These are phyloP conservation scores for Fusarium illudens DNA, from an alignment of 2,329 filamentous ascomycete species.

Conservation along the genomic window DNA sequence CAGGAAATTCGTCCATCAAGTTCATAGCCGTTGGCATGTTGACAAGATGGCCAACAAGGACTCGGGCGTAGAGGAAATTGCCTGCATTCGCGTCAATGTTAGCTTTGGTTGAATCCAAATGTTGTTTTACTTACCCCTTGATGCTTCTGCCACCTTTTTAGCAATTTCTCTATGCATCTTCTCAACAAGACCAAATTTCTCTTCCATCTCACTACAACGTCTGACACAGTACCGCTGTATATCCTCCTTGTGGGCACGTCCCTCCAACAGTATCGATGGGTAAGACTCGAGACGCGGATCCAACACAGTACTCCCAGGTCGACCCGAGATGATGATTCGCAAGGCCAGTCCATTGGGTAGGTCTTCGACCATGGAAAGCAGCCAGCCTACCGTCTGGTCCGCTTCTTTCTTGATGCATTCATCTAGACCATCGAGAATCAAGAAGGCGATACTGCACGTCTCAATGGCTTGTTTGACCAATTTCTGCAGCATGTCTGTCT, in stretches of 20 bases:
- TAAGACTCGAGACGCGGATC: background rate
- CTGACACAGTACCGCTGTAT: conserved; percentile 2
- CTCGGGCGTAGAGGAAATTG: conserved; percentile 22
- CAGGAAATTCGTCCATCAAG: conserved; percentile 14
- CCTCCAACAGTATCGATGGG: conserved; percentile 15
- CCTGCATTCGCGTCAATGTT: background rate
- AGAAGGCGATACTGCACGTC: background rate
- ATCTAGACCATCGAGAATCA: conserved; percentile 21
- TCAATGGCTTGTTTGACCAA: background rate
- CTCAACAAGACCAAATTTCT: background rate
- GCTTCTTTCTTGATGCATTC: conserved; percentile 7
- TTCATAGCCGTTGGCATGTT: background rate
- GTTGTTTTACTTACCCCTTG: background rate
- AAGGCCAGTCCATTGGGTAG: background rate
- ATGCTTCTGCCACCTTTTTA: background rate
- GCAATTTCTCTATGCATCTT: background rate
- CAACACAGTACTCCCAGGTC: conserved; percentile 2
- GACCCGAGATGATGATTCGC: conserved; percentile 16
- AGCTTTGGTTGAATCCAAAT: background rate
- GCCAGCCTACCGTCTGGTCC: background rate
- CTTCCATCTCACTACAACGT: background rate
- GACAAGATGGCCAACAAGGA: conserved; percentile 16
- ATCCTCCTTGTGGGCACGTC: conserved; percentile 7
- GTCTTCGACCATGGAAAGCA: background rate
- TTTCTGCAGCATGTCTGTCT: background rate